Evolutionary conservation across 306 rosid species (phyloP), one percentile per base, ranked within the genome.

Genomic region (Cicer chorassanicum): DNA sequence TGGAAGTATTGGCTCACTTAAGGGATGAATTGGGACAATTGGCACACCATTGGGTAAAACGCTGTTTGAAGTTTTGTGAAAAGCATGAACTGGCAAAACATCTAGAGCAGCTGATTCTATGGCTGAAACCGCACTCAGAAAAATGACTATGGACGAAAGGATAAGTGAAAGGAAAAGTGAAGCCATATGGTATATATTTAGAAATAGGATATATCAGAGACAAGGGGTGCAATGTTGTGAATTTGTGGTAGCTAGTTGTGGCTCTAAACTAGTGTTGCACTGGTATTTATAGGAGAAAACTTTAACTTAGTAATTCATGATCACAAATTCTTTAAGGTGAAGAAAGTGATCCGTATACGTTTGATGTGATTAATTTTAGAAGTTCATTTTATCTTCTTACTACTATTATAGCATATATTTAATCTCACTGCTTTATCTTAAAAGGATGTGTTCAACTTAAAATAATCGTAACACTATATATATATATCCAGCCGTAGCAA

Each of bases 81-180:
- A 15, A 53, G 0, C 59, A 51, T 51, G 59, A 51, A 15, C 57
- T 15, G 19, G 55, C 21, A 9, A 10, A 57, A 57, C 40, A 57
- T 4, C 2, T 55, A 5, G 13, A 55, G 12, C 38, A 55, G 12
- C 7, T 0, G 68, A 38, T 63, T 63, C 29, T 14, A 14, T 42
- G 36, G 70, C 8, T 4, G 36, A 41, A 40, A 42, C 8, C 41
- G 0, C 36, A 64, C 14, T 40, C 49, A 64, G 50, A 16, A 64
- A 16, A 41, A 64, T 41, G 36, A 41, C 4, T 9, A 9, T 15
- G 69, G 36, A 64, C 5, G 49, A 15, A 64, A 64, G 50, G 69
- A 64, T 9, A 41, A 64, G 34, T 15, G 49, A 15, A 64, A 64
- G 50, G 69, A 64, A 16, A 41, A 64, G 34, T 15, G 69, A 16